Evolutionary conservation across 2,329 filamentous ascomycete genomes (phyloP).

Genomic region (Penicillium expansum): DNA sequence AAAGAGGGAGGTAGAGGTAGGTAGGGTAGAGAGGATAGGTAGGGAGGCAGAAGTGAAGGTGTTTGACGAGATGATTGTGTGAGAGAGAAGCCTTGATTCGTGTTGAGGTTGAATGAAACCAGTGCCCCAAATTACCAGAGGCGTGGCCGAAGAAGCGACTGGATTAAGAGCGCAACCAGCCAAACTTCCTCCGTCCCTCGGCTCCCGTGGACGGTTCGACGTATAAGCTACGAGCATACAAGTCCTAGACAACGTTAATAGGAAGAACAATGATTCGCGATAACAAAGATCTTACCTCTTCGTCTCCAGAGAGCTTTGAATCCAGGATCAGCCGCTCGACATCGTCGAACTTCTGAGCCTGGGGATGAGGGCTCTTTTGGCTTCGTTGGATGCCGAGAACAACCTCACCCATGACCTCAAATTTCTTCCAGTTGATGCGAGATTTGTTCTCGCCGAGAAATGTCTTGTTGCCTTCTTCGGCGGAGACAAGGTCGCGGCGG

Average conservation of each 20-base stretch:
- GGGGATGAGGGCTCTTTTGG: conserved; percentile 77
- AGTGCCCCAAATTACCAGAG: background rate
- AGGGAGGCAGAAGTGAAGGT: background rate
- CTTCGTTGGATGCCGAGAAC: conserved; percentile 88
- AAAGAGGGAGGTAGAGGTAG: background rate
- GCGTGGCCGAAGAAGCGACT: background rate
- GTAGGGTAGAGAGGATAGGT: background rate
- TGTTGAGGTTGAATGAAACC: background rate
- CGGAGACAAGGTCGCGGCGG: conserved; percentile 82
- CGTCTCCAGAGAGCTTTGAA: conserved; percentile 76
- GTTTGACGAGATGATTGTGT: background rate
- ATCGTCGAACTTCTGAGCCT: conserved; percentile 65
- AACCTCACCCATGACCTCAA: conserved; percentile 91
- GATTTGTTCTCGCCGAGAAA: conserved; percentile 72
- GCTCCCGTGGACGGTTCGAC: conserved; percentile 49
- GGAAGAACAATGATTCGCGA: background rate
- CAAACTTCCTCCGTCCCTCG: conserved; percentile 44
- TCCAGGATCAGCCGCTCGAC: conserved; percentile 75
- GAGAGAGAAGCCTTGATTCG: background rate
- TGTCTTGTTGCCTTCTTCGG: conserved; percentile 87
- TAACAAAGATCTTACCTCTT: conserved; percentile 64
- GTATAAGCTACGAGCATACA: conserved; percentile 58
- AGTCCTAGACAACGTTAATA: conserved; percentile 44
- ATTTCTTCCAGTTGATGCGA: conserved; percentile 96
- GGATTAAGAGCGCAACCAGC: conserved; percentile 41